Conservation (phyloP, 495 filamentous ascomycete genomes). For the Viridothelium virens region DNA sequence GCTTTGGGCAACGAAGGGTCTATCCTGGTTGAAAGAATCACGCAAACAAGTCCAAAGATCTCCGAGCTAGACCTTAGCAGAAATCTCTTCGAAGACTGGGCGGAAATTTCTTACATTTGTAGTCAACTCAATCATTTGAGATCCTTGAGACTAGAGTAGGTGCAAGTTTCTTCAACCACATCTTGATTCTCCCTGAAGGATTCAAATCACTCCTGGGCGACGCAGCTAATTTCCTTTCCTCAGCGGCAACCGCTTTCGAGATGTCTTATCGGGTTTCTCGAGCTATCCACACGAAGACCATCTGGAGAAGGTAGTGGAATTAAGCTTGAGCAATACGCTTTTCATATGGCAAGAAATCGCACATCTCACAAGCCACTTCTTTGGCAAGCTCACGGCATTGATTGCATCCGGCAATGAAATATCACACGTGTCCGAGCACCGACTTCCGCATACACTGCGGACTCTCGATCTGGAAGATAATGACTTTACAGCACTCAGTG, state of each 20-base stretch:
- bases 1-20: neutral
- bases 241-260: conserved; percentile 69
- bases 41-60: conserved; percentile 46
- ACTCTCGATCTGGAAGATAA: conserved; percentile 71
- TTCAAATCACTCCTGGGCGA: neutral
- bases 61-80: conserved; percentile 78
- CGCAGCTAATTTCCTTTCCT: neutral
- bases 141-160: conserved; percentile 64
- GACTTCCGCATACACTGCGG: conserved; percentile 42
- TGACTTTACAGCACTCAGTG: conserved; percentile 52
- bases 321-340: conserved; percentile 35
- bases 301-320: neutral
- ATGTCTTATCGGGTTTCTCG: neutral
- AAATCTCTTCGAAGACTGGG: conserved; percentile 65
- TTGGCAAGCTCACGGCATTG: conserved; percentile 54
- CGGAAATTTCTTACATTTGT: conserved; percentile 62
- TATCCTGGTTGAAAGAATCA: conserved; percentile 21
- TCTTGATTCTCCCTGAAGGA: neutral
- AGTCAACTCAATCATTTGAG: conserved; percentile 52
- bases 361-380: conserved; percentile 29
- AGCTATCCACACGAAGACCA: neutral
- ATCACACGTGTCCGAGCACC: conserved; percentile 17
- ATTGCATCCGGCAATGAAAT: conserved; percentile 49
- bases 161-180: conserved; percentile 9
- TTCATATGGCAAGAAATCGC: conserved; percentile 10